These are phyloP conservation scores for Naganishia vaughanmartiniae DNA, from an alignment of 768 basidiomycete species.

Conservation along the genomic window DNA sequence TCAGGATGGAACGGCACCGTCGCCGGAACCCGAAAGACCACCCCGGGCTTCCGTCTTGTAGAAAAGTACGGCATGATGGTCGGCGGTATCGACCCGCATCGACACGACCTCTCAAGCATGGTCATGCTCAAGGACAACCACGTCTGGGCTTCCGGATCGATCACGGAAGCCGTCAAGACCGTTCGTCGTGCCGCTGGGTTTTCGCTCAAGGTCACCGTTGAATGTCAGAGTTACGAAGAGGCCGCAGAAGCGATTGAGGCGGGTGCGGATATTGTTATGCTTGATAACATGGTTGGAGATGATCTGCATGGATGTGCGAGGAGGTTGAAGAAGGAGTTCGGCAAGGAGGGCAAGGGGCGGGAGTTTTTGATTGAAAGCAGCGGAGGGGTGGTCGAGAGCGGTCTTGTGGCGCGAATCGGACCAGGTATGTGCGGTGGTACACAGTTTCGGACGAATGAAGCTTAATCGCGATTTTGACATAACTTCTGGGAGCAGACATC, in stretches of 20 bases:
- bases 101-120: slow-evolving; percentile 97
- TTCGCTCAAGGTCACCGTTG: slow-evolving; percentile 85
- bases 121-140: slow-evolving; percentile 99
- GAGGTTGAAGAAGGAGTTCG: slow-evolving; percentile 73
- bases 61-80: slow-evolving; percentile 99
- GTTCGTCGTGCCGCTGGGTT: slow-evolving; percentile 91
- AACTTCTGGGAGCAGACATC: slow-evolving; percentile 62
- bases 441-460: not conserved
- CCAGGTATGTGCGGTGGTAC: slow-evolving; percentile 62
- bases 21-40: slow-evolving; percentile 95
- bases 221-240: slow-evolving; percentile 81
- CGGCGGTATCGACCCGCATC: slow-evolving; percentile 91
- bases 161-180: slow-evolving; percentile 77
- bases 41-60: slow-evolving; percentile 91
- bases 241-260: slow-evolving; percentile 96
- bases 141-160: slow-evolving; percentile 95
- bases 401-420: slow-evolving; percentile 74
- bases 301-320: slow-evolving; percentile 68
- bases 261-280: slow-evolving; percentile 91
- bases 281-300: slow-evolving; percentile 84
- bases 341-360: slow-evolving; percentile 61
- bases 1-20: slow-evolving; percentile 82
- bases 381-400: slow-evolving; percentile 87
- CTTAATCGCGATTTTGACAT: not conserved
- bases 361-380: slow-evolving; percentile 87